Base-by-base conservation (phyloP, 805 yeast genomes). In the Komagataella kurtzmanii region DNA sequence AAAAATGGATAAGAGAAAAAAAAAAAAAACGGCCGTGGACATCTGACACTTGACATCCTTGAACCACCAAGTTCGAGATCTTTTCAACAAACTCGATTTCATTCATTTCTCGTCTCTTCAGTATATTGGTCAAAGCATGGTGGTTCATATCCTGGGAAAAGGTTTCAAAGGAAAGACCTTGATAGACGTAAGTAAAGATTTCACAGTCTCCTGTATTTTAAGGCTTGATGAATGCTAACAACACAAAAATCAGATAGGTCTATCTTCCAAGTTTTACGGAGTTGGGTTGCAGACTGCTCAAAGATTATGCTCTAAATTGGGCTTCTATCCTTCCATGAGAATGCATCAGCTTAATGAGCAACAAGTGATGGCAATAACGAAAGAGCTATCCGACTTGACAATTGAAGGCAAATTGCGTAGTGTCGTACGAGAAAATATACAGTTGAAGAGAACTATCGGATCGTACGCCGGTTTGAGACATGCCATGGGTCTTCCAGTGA, bases 321-420 rank as follows among this genome's bases (percentile, higher is more conserved):
- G 96, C 8, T 77, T 93, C 54, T 91, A 90, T 62, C 98, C 98
- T 48, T 74, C 77, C 64, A 90, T 91, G 95, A 80, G 96, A 69
- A 84, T 90, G 86, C 93, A 87, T 65, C 96, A 93, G 67, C 76
- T 93, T 44, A 73, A 85, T 24, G 98, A 93, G 67, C 86, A 88
- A 24, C 95, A 89, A 60, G 75, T 89, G 47, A 76, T 91, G 79
- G 80, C 85, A 43, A 73, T 93, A 47, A 85, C 96, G 44, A 91
- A 89, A 65, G 97, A 93, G 65, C 73, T 93, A 49, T 80, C 95
- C 1, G 84, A 80, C 45, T 74, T 86, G 75, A 79, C 86, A 8
- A 85, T 91, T 49, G 98, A 90, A 62, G 88, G 88, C 49, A 84
- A 79, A 57, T 79, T 86, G 57, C 72, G 82, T 59, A 88, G 89